Evolutionary conservation across 2,329 filamentous ascomycete genomes (phyloP).

Genomic region (Xylariaceae sp.): DNA sequence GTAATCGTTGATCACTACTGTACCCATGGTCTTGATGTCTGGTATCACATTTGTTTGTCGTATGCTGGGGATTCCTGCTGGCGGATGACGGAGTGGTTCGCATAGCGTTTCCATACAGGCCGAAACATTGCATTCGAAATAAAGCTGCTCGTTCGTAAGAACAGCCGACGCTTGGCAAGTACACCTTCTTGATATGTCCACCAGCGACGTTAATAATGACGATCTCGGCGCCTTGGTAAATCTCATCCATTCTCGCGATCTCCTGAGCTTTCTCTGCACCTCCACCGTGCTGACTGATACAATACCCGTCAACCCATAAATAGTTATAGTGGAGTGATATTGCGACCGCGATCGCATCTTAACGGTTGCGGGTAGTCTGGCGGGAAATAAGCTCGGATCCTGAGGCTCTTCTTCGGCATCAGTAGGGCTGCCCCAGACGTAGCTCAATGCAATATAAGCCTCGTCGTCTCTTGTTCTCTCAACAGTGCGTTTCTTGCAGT

Average conservation of each 20-base stretch:
- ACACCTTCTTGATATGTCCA: conserved; percentile 7
- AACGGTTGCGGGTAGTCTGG: neutral
- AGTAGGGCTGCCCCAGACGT: too few species aligned
- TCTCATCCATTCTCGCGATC: neutral
- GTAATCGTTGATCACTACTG: too few species aligned
- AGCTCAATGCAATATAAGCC: too few species aligned
- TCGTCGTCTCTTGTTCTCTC: too few species aligned
- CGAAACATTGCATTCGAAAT: conserved; percentile 1
- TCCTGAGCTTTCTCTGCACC: neutral
- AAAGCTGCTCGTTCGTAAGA: neutral
- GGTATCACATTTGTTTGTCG: too few species aligned
- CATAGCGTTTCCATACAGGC: too few species aligned
- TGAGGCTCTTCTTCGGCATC: too few species aligned
- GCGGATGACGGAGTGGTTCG: too few species aligned
- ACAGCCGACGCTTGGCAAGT: neutral
- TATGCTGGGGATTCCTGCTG: too few species aligned
- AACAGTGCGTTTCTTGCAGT: too few species aligned
- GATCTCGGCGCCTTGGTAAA: neutral
- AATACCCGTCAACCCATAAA: conserved; percentile 5
- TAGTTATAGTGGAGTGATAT: neutral
- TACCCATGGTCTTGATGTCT: too few species aligned
- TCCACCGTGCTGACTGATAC: neutral
- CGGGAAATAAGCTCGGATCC: too few species aligned
- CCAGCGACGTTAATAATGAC: neutral
- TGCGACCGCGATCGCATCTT: conserved; percentile 1